Evolutionary conservation across 257 asterid genomes (phyloP).

Genomic region (Knoxia roxburghii): DNA sequence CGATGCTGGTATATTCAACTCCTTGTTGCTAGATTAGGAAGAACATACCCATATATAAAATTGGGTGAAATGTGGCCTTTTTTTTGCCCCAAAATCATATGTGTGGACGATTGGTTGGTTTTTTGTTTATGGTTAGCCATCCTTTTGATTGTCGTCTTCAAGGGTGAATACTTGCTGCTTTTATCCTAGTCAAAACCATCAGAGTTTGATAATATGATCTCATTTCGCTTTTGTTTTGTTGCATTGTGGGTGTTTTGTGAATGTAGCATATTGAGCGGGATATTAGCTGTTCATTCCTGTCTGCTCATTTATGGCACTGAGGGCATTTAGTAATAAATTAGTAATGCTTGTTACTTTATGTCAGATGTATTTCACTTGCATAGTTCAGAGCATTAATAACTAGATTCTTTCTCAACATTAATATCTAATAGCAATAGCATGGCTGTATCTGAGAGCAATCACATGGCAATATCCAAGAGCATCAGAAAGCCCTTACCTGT

Average conservation of each 20-base stretch:
- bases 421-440: neutral
- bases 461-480: neutral
- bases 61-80: neutral
- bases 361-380: neutral
- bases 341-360: neutral
- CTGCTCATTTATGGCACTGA: neutral
- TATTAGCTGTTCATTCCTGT: neutral
- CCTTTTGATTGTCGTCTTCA: neutral
- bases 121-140: neutral
- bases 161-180: neutral
- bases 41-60: neutral
- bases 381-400: neutral
- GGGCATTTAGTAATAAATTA: too few species aligned
- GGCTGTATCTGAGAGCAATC: neutral
- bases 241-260: neutral
- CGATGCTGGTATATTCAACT: constrained; percentile 65
- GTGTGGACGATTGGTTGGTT: neutral
- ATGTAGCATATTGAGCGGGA: neutral
- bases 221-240: neutral
- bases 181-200: neutral
- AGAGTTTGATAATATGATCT: too few species aligned
- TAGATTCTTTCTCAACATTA: neutral
- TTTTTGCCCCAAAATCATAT: neutral
- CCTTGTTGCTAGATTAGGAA: neutral
- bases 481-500: neutral